A percentile compares a stretch with the other conserved stretches of the same genome.
Conservation (phyloP, 345 rosid genomes). For the Boechera stricta region DNA sequence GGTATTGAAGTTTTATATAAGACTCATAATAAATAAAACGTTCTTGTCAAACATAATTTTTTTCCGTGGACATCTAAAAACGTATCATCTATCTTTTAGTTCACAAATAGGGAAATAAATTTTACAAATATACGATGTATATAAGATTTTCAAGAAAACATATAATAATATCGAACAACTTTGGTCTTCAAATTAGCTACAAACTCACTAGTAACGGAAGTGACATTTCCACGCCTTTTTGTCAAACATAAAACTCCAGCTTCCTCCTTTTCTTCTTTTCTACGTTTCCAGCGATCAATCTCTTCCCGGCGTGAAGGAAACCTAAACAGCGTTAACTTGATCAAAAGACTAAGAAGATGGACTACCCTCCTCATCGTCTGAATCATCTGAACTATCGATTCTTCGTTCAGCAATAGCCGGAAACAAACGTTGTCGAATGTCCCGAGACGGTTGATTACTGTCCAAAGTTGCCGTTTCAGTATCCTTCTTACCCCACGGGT, state of each 20-base stretch:
- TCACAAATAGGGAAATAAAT: slow-evolving; percentile 7
- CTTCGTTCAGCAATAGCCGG: slow-evolving; percentile 71
- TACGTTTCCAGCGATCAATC: background rate
- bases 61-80: slow-evolving; percentile 20
- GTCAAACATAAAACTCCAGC: background rate
- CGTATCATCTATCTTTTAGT: slow-evolving; percentile 15
- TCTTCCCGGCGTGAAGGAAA: slow-evolving; percentile 10
- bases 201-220: slow-evolving; percentile 1
- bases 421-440: slow-evolving; percentile 56
- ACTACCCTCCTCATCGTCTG: slow-evolving; percentile 55
- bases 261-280: background rate
- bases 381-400: slow-evolving; percentile 56
- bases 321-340: background rate
- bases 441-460: slow-evolving; percentile 48
- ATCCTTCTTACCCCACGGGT: slow-evolving; percentile 45
- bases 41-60: background rate
- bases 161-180: slow-evolving; percentile 18
- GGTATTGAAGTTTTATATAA: no score
- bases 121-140: slow-evolving; percentile 14
- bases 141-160: background rate
- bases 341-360: slow-evolving; percentile 19
- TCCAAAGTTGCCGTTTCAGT: slow-evolving; percentile 44
- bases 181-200: slow-evolving; percentile 18
- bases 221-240: background rate
- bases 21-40: background rate